A percentile compares a stretch with the other conserved stretches of the same genome.
Evolutionary conservation across 495 filamentous ascomycete genomes (phyloP).

Genomic region (Articulospora tetracladia): DNA sequence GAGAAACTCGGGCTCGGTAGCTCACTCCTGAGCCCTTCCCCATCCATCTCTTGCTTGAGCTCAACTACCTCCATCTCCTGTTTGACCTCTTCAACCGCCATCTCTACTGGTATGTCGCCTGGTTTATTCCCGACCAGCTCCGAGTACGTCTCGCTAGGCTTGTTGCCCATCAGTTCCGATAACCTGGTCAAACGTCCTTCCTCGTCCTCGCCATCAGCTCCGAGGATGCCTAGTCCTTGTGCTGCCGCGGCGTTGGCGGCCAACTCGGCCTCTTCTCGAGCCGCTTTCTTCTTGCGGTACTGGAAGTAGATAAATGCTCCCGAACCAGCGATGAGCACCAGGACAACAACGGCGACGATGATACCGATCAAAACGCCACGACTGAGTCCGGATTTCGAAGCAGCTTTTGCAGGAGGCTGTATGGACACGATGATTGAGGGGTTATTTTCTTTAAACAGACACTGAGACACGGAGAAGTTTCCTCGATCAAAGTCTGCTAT

Average conservation of each 20-base stretch:
- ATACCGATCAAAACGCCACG: neutral
- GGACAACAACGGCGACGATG: neutral
- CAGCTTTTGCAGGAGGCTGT: neutral
- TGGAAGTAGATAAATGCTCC: neutral
- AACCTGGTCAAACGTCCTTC: neutral
- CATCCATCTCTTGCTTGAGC: neutral
- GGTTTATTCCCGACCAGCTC: neutral
- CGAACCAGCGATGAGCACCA: neutral
- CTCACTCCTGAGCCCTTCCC: neutral
- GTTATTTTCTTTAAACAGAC: neutral
- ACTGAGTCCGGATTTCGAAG: neutral
- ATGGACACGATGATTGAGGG: neutral
- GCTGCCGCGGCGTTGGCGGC: neutral
- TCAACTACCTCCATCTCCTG: too few species aligned
- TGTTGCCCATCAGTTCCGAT: neutral
- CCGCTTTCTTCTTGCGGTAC: neutral
- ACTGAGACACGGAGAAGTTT: slow-evolving; percentile 10
- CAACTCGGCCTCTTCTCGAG: neutral
- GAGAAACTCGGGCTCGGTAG: neutral
- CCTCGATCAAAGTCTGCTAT: slow-evolving; percentile 13
- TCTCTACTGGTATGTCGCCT: neutral
- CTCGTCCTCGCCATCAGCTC: neutral
- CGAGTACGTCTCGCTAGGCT: too few species aligned
- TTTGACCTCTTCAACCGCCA: neutral
- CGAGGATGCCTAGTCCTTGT: neutral